Percentiles rank a stretch among this genome's conserved stretches.
Conservation (phyloP, 2,329 filamentous ascomycete genomes). For the Aspergillus clavatus region DNA sequence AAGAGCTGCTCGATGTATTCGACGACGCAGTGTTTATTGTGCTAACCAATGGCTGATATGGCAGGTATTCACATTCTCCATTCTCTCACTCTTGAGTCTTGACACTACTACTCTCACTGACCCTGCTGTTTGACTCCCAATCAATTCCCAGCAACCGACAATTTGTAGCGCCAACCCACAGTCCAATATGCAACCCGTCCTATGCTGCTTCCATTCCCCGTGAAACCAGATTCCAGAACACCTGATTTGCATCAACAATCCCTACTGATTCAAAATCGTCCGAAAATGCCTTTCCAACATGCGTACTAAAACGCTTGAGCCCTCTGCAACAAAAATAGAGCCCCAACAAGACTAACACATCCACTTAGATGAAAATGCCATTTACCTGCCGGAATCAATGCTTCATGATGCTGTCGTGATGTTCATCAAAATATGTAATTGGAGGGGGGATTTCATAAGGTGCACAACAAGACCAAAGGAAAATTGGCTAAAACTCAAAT, state of each 20-base stretch:
- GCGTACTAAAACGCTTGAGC: neutral
- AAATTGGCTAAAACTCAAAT: constrained; percentile 3
- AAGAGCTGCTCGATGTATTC: too few species aligned
- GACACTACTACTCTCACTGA: neutral
- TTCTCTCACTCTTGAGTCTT: neutral
- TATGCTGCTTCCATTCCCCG: neutral
- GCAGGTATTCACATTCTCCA: neutral
- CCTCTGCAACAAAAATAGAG: neutral
- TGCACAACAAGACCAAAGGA: constrained; percentile 9
- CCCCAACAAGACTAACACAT: neutral
- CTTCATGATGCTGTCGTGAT: constrained; percentile 13
- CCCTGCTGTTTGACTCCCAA: neutral
- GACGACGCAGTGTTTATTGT: too few species aligned
- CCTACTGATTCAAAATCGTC: neutral
- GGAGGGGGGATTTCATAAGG: constrained; percentile 20
- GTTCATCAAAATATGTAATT: constrained; percentile 11
- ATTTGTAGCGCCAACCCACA: neutral
- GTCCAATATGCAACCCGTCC: neutral
- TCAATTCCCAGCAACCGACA: neutral
- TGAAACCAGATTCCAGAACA: neutral
- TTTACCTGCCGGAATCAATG: constrained; percentile 6
- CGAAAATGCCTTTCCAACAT: neutral
- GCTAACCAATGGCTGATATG: too few species aligned
- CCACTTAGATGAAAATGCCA: neutral
- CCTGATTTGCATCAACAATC: neutral